Conservation (phyloP, 2,329 filamentous ascomycete species). For the Penicillium sp. region DNA sequence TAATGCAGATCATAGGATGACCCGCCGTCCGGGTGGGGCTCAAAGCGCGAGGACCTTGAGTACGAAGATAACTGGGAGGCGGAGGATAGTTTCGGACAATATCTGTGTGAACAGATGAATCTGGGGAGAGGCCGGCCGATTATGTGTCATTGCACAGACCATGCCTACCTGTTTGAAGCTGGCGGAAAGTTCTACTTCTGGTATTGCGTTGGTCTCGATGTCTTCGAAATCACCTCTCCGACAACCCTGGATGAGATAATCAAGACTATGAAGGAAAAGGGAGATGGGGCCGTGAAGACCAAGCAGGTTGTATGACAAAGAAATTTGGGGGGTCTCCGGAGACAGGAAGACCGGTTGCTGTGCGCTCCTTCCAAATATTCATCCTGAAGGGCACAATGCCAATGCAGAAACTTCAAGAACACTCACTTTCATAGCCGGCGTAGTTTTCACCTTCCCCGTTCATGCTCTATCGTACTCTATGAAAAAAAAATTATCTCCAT, state of each 20-base stretch:
- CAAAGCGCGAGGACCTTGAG: constrained; percentile 9
- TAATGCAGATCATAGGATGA: constrained; percentile 7
- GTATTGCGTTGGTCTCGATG: constrained; percentile 12
- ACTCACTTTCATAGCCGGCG: too few species aligned
- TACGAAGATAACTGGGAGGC: constrained; percentile 10
- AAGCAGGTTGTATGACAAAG: constrained; percentile 4
- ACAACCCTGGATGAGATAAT: constrained; percentile 12
- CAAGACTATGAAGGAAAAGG: constrained; percentile 12
- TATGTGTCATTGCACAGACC: constrained; percentile 11
- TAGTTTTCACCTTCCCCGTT: too few species aligned
- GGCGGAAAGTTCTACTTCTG: constrained; percentile 11
- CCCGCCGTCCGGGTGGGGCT: constrained; percentile 8
- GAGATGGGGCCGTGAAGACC: constrained; percentile 3
- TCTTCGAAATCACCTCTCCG: constrained; percentile 10
- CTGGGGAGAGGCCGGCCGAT: constrained; percentile 11
- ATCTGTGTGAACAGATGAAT: constrained; percentile 7
- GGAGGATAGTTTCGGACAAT: constrained; percentile 6
- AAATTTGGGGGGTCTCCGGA: too few species aligned
- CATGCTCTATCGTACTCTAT: too few species aligned
- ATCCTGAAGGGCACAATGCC: too few species aligned
- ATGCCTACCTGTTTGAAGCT: constrained; percentile 11
- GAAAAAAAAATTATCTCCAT: too few species aligned
- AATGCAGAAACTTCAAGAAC: too few species aligned
- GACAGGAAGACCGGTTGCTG: too few species aligned
- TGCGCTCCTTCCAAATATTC: too few species aligned